Evolutionary conservation across 208 protist species (phyloP).

Genomic region (Herpetomonas samuelpessoai): DNA sequence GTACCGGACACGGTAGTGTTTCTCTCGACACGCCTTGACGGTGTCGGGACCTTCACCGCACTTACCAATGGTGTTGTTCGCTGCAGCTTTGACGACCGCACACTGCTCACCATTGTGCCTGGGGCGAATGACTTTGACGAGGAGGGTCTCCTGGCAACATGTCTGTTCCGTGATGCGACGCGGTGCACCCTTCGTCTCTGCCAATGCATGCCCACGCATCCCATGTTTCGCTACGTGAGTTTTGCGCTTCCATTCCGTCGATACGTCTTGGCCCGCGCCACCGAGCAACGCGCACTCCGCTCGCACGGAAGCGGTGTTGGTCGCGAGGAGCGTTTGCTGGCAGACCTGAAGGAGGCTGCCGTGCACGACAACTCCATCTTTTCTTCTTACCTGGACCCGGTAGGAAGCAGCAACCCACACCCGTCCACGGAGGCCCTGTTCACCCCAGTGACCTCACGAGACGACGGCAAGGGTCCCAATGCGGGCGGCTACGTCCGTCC

Average conservation of each 20-base stretch:
- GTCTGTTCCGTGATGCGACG: conserved; percentile 67
- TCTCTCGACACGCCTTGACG: conserved; percentile 66
- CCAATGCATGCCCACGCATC: conserved; percentile 50
- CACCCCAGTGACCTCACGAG: neutral
- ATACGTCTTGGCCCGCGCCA: conserved; percentile 32
- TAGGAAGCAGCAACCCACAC: neutral
- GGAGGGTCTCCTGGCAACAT: conserved; percentile 46
- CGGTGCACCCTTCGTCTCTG: conserved; percentile 49
- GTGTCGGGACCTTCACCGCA: conserved; percentile 73
- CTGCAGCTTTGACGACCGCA: conserved; percentile 78
- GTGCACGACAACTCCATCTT: conserved; percentile 7
- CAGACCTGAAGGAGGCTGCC: neutral
- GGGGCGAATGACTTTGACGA: conserved; percentile 58
- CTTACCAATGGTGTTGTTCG: conserved; percentile 79
- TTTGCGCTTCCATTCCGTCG: conserved; percentile 73
- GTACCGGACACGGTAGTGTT: conserved; percentile 34
- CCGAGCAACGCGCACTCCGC: neutral
- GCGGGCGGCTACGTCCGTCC: neutral
- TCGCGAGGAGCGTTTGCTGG: neutral
- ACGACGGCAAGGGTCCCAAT: neutral
- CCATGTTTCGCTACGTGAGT: conserved; percentile 57
- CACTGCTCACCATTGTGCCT: conserved; percentile 66
- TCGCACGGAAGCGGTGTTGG: neutral
- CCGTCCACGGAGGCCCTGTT: neutral
- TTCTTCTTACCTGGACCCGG: neutral